Evolutionary conservation across 1,284 basidiomycete genomes (phyloP).

Genomic region (Pyrrhoderma noxium): DNA sequence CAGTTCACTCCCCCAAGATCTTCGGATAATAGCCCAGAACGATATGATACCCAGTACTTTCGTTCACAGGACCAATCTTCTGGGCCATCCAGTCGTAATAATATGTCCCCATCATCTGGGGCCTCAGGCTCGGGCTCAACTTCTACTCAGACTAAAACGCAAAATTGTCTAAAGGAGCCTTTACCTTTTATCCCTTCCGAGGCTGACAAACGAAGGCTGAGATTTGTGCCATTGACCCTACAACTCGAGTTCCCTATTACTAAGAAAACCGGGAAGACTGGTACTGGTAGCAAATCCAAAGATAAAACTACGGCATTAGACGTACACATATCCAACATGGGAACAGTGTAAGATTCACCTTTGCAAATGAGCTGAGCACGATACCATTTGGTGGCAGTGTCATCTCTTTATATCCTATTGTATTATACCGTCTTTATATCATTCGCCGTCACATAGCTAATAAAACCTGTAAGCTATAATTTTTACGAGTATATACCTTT

Average conservation of each 20-base stretch:
- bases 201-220: slow-evolving; percentile 45
- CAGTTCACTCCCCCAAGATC: slow-evolving; percentile 2
- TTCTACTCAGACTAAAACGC: slow-evolving; percentile 6
- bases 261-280: too few relatives aligned
- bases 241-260: too few relatives aligned
- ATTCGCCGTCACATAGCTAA: too few relatives aligned
- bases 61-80: neutral
- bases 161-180: slow-evolving; percentile 25
- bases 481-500: too few relatives aligned
- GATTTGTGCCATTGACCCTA: slow-evolving; percentile 39
- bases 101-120: slow-evolving; percentile 4
- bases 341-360: slow-evolving; percentile 48
- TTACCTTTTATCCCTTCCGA: slow-evolving; percentile 42
- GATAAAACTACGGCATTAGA: slow-evolving; percentile 33
- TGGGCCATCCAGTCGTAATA: neutral
- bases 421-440: too few relatives aligned
- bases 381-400: neutral
- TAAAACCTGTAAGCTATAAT: too few relatives aligned
- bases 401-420: too few relatives aligned
- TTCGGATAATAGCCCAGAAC: neutral
- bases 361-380: neutral
- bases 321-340: slow-evolving; percentile 51
- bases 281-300: slow-evolving; percentile 20
- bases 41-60: neutral
- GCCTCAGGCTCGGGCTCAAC: too few relatives aligned